Conservation (phyloP, 179 eudicot species). For the Gypsophila paniculata region DNA sequence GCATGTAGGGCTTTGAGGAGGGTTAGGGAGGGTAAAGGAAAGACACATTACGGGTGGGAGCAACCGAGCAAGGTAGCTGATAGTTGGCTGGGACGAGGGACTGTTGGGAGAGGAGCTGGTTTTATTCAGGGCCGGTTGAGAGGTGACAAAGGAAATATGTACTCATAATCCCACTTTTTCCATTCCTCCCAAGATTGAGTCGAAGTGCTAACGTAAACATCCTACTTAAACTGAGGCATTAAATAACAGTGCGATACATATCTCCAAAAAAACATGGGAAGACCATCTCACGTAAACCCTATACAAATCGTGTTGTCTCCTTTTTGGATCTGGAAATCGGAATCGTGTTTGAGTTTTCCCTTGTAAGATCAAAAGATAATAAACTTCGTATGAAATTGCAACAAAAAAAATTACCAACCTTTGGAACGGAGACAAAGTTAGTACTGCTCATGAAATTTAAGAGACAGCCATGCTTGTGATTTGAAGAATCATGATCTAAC, state of each 20-base stretch:
- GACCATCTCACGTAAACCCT: background rate
- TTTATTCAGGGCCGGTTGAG: too few relatives aligned
- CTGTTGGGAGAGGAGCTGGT: too few relatives aligned
- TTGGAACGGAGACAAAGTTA: slow-evolving; percentile 7
- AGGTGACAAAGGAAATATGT: too few relatives aligned
- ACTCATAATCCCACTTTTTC: too few relatives aligned
- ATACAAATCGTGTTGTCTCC: background rate
- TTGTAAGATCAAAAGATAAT: background rate
- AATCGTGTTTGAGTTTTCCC: background rate
- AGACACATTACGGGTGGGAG: too few relatives aligned
- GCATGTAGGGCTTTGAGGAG: too few relatives aligned
- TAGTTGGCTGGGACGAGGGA: too few relatives aligned
- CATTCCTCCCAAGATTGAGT: too few relatives aligned
- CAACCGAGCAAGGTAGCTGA: too few relatives aligned
- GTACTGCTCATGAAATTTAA: slow-evolving; percentile 18
- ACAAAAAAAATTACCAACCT: slow-evolving; percentile 30
- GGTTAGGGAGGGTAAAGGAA: too few relatives aligned
- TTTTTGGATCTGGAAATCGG: background rate
- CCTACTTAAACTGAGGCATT: background rate
- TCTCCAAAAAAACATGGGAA: background rate
- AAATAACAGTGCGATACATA: background rate
- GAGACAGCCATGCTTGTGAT: slow-evolving; percentile 27
- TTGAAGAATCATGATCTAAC: slow-evolving; percentile 23
- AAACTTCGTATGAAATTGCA: background rate
- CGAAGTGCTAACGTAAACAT: too few relatives aligned